Conservation (phyloP, 192 early-diverging fungal genomes). For the Backusella macrospora region DNA sequence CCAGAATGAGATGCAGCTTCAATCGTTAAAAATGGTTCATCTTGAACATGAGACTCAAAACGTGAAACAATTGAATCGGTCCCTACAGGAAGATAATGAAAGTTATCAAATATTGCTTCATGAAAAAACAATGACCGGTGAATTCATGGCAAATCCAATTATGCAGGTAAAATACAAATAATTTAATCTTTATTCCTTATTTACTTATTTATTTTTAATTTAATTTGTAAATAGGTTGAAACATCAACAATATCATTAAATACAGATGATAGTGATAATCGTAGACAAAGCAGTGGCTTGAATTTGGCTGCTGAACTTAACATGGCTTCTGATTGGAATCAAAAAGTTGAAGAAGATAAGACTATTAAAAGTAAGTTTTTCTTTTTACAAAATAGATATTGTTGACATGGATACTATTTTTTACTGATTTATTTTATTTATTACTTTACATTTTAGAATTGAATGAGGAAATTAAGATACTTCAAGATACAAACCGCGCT, state of each 20-base stretch:
- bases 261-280: background rate
- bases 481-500: constrained; percentile 69
- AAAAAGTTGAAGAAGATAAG: constrained; percentile 16
- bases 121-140: constrained; percentile 82
- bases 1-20: constrained; percentile 40
- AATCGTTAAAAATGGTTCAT: constrained; percentile 44
- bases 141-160: constrained; percentile 64
- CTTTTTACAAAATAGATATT: background rate
- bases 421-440: background rate
- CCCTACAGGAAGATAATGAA: constrained; percentile 82
- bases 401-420: background rate
- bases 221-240: constrained; percentile 4
- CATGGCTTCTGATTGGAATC: constrained; percentile 15
- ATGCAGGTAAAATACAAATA: constrained; percentile 52
- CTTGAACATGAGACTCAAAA: constrained; percentile 61
- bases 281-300: constrained; percentile 27
- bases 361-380: constrained; percentile 27
- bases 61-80: constrained; percentile 66
- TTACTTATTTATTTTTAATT: constrained; percentile 1
- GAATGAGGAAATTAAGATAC: constrained; percentile 59
- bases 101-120: constrained; percentile 78
- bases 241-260: background rate
- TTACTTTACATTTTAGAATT: constrained; percentile 35
- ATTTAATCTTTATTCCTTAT: background rate
- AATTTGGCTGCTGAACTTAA: constrained; percentile 43